These are phyloP conservation scores for Phytopythium kandeliae DNA, from an alignment of 352 stramenopile species.

Conservation along the genomic window DNA sequence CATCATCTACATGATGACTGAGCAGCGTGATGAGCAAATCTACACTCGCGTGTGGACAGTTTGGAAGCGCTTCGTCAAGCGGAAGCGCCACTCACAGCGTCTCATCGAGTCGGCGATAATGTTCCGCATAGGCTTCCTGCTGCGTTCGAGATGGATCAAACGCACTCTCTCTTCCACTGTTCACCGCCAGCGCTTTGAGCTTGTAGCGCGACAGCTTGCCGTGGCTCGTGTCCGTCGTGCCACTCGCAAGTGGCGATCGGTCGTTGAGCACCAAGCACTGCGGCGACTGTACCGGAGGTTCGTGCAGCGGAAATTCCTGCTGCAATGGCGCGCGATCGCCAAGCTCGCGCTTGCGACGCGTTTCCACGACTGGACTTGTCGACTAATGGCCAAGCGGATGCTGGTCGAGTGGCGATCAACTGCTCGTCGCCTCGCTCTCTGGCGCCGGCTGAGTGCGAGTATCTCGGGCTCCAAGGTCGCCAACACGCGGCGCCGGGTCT, in stretches of 20 bases:
- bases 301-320: constrained; percentile 31
- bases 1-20: constrained; percentile 9
- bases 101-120: neutral
- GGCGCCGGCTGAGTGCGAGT: constrained; percentile 15
- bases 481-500: constrained; percentile 8
- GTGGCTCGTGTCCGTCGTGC: constrained; percentile 8
- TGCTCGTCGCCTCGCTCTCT: constrained; percentile 15
- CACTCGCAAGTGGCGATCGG: constrained; percentile 19
- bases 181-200: constrained; percentile 2
- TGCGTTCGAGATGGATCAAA: neutral
- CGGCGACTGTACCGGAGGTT: constrained; percentile 19
- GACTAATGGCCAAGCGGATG: constrained; percentile 19
- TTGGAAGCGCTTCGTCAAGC: constrained; percentile 7
- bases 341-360: constrained; percentile 25
- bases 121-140: neutral
- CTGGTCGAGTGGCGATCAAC: constrained; percentile 17
- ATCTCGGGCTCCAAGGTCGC: constrained; percentile 6
- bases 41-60: constrained; percentile 4
- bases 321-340: constrained; percentile 21
- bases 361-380: constrained; percentile 22
- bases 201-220: constrained; percentile 8
- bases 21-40: constrained; percentile 2
- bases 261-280: constrained; percentile 5
- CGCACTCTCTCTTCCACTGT: neutral
- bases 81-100: neutral